A percentile compares a stretch with the other conserved stretches of the same genome.
Evolutionary conservation across 768 basidiomycete genomes (phyloP).

Genomic region (Sarcodon sp.): DNA sequence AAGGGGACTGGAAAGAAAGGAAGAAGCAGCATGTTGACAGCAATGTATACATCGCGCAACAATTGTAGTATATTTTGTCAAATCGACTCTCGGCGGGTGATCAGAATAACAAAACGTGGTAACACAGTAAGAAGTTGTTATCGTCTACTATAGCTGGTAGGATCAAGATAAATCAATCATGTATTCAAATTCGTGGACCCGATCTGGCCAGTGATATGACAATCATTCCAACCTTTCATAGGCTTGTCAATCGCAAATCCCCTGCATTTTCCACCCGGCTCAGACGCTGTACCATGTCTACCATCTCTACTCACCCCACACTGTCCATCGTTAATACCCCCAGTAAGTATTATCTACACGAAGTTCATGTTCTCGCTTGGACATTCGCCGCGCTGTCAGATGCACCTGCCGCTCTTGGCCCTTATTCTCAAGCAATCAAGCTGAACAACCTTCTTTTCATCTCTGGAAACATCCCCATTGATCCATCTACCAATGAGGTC

Average conservation of each 20-base stretch:
- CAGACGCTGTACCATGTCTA: slow-evolving; percentile 13
- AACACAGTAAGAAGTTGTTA: too few species aligned
- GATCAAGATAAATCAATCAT: too few species aligned
- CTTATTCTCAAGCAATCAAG: slow-evolving; percentile 83
- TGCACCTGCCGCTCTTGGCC: slow-evolving; percentile 72
- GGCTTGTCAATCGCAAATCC: not conserved
- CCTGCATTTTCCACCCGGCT: not conserved
- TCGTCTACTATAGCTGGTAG: too few species aligned
- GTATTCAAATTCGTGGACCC: too few species aligned
- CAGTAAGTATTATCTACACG: slow-evolving; percentile 7
- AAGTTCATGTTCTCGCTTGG: not conserved
- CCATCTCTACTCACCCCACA: slow-evolving; percentile 21
- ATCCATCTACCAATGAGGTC: slow-evolving; percentile 58
- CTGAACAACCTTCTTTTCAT: slow-evolving; percentile 76
- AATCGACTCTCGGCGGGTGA: too few species aligned
- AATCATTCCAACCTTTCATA: too few species aligned
- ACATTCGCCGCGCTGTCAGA: slow-evolving; percentile 27
- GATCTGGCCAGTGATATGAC: too few species aligned
- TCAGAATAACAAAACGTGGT: too few species aligned
- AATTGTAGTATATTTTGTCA: too few species aligned
- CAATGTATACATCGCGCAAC: too few species aligned
- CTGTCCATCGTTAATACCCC: slow-evolving; percentile 21
- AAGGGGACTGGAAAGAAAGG: too few species aligned
- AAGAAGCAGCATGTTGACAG: too few species aligned
- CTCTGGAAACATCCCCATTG: slow-evolving; percentile 81